Percentiles rank a stretch among this genome's conserved stretches.
phyloP scores from a whole-genome alignment of 352 stramenopile species.

The Phytopythium helicoides region DNA sequence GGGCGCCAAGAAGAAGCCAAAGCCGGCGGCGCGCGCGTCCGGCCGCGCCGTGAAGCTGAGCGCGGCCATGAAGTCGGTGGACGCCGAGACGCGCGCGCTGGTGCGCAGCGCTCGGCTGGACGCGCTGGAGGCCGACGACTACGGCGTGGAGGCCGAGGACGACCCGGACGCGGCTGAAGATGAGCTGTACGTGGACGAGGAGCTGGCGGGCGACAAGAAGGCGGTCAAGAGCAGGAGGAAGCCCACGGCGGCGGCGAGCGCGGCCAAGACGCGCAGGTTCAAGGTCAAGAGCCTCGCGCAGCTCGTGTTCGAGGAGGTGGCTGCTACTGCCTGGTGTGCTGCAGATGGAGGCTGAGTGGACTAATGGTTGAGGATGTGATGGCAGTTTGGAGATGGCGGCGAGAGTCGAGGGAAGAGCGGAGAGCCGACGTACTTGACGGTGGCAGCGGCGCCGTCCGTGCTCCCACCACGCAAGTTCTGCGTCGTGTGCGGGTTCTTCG shows the following conservation, averaged over 20 bases:
- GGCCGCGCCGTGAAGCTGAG: conserved; percentile 75
- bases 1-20: conserved; percentile 22
- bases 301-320: conserved; percentile 83
- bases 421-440: conserved; percentile 70
- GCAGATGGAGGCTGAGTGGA: too few species aligned
- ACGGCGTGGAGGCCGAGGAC: conserved; percentile 63
- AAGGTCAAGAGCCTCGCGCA: conserved; percentile 90
- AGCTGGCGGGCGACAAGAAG: conserved; percentile 42
- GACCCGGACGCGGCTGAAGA: conserved; percentile 43
- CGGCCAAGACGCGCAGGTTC: conserved; percentile 34
- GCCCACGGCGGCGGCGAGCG: conserved; percentile 5
- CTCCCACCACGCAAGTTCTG: conserved; percentile 80
- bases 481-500: conserved; percentile 83
- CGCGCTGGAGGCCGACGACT: conserved; percentile 88
- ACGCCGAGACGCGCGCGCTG: conserved; percentile 77
- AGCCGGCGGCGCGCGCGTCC: conserved; percentile 57
- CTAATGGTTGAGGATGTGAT: too few species aligned
- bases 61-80: conserved; percentile 78
- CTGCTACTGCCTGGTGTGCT: too few species aligned
- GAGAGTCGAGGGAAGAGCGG: conserved; percentile 11
- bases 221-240: conserved; percentile 20
- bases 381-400: too few species aligned
- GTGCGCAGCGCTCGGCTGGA: conserved; percentile 86
- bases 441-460: conserved; percentile 52
- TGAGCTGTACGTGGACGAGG: conserved; percentile 70